Base-by-base conservation (phyloP, 306 rosid species). In the Begonia fuchsioides region DNA sequence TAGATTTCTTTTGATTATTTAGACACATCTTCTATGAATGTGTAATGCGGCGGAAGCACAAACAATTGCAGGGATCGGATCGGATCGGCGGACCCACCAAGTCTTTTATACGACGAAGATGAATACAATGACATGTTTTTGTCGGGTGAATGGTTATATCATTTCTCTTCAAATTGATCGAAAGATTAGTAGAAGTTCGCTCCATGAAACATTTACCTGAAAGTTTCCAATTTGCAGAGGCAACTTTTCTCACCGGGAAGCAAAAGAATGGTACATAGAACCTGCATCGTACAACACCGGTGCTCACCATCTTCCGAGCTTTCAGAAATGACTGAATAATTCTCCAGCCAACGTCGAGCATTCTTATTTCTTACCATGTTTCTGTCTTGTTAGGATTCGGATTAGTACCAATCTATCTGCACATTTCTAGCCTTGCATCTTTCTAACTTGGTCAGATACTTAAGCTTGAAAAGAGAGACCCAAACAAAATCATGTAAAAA, bases 31-130 rank as follows among this genome's bases (percentile, higher is more conserved):
- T 26, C 3, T 4, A 2, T 26, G 7, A 26, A 3, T 26, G 35
- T 26, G 35, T 1, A 26, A 26, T 72, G 63, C 85, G 81, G 97
- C 63, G 97, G 97, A 72, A 90, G 97, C 76, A 90, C 97, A n/a
- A n/a, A n/a, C n/a, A 41, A 90, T 90, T 41, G 95, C 84, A 47
- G 97, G 95, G 32, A 64, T 90, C 67, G 97, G n/a, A n/a, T n/a
- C n/a, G n/a, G 97, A 62, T 84, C 85, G 12, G 92, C 95, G 18
- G 94, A 90, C 73, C 97, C 97, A 67, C 97, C 97, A 38, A 87
- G 82, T 47, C 84, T 90, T 62, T 13, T 90, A 49, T 79, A 84
- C 43, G 83, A 84, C 6, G 95, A 90, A 2, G 84, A 76, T 17
- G 95, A 86, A 57, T 79, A 76, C 52, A 63, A 57, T 58, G 85